Evolutionary conservation across 2,329 filamentous ascomycete genomes (phyloP), one percentile per base, ranked within the genome.

Genomic region (Colletotrichum abscissum): DNA sequence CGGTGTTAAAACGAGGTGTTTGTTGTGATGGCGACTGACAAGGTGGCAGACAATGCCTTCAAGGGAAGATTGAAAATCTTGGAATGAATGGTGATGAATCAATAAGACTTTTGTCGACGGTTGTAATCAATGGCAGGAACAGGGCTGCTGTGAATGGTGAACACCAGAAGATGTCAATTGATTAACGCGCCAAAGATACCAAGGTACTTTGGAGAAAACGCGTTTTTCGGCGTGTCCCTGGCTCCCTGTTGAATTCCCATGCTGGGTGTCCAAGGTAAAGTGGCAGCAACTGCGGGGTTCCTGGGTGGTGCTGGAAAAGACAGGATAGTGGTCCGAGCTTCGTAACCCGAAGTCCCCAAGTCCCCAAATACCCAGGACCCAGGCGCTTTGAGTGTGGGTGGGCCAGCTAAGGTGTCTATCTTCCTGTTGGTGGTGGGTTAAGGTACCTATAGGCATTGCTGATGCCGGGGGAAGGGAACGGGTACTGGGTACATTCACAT

Each of bases 401-500:
- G 69, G 19, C 58, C 64, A 46, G 24, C 38, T 42, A 16, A 42
- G 16, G 38, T 42, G 19, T 3, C 38, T 42, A 12, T 35, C 33
- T 12, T 5, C 4, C 9, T 12, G 5, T 35, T 11, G 33, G 33
- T 35, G 11, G 11, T 12, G 33, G 33, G 33, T 35, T 35, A 33
- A 33, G 30, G 30, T 33, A 35, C 33, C 33, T 35, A 5, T 5
- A 2, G 33, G 33, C 24, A 49, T 26, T 28, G 49, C 22, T 63
- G 33, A 24, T 64, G 35, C 64, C 60, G 66, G 65, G 65, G 14
- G 22, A 64, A 14, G 22, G 30, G 22, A 56, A 70, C 42, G 35
- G 60, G 56, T 73, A 70, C 70, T 49, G 35, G 67, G 56, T 28
- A 70, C 55, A 62, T 70, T 67, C 71, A 73, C 67, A 60, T 66